A percentile compares a stretch with the other conserved stretches of the same genome.
These are phyloP conservation scores for Clausena lansium DNA, from an alignment of 345 rosid species.

Conservation along the genomic window DNA sequence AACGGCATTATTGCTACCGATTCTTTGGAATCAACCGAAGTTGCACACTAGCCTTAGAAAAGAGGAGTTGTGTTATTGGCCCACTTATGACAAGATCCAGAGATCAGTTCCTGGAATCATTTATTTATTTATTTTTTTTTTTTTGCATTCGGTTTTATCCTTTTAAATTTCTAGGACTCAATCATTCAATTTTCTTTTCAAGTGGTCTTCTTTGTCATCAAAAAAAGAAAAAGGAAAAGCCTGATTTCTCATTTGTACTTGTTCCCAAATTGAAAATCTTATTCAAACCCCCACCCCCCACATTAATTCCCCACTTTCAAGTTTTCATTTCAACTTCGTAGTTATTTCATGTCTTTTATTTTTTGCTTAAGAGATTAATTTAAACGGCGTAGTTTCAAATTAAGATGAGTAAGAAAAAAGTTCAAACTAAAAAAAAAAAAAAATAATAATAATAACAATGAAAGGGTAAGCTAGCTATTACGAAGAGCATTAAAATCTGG, in stretches of 20 bases:
- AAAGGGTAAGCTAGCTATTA: not conserved
- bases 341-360: too few species aligned
- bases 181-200: constrained; percentile 2
- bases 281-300: not conserved
- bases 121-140: not conserved
- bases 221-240: not conserved
- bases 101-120: not conserved
- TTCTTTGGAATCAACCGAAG: not conserved
- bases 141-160: not conserved
- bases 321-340: too few species aligned
- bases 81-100: constrained; percentile 7
- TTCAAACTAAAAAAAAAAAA: not conserved
- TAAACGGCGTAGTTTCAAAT: not conserved
- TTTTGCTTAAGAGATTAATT: too few species aligned
- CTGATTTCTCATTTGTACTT: not conserved
- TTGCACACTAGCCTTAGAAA: not conserved
- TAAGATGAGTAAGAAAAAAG: not conserved
- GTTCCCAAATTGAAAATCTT: not conserved
- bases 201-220: not conserved
- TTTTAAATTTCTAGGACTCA: not conserved
- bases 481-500: not conserved
- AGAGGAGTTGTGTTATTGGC: not conserved
- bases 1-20: not conserved
- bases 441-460: too few species aligned
- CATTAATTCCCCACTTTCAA: not conserved